Evolutionary conservation across 495 filamentous ascomycete species (phyloP).

Genomic region (Sordaria brevicollis): DNA sequence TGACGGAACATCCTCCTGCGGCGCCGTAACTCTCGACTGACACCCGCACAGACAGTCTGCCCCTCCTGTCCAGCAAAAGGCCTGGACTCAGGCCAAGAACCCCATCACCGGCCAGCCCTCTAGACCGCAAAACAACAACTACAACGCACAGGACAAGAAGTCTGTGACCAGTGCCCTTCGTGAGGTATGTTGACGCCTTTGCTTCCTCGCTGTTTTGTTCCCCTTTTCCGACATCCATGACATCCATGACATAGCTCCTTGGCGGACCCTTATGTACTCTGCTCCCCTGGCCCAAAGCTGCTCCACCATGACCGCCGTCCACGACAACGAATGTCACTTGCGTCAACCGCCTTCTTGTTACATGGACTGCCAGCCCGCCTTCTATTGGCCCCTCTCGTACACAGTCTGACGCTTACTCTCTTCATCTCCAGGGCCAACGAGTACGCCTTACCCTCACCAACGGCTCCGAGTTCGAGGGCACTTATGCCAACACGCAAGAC

Average conservation of each 20-base stretch:
- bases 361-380: neutral
- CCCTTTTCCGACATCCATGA: neutral
- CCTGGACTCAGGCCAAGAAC: conserved; percentile 27
- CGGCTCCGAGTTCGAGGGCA: conserved; percentile 63
- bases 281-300: neutral
- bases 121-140: conserved; percentile 11
- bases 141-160: conserved; percentile 19
- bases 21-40: conserved; percentile 9
- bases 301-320: neutral
- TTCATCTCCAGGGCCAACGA: conserved; percentile 47
- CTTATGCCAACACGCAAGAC: conserved; percentile 47
- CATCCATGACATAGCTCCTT: neutral
- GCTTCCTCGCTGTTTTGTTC: neutral
- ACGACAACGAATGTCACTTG: neutral
- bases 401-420: conserved; percentile 2
- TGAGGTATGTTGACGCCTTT: conserved; percentile 16
- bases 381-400: neutral
- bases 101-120: conserved; percentile 27
- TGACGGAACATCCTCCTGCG: neutral
- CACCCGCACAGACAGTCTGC: conserved; percentile 22
- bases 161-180: conserved; percentile 21
- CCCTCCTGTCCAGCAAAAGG: conserved; percentile 29
- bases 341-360: neutral
- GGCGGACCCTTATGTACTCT: neutral
- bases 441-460: conserved; percentile 57